These are phyloP conservation scores for Echium plantagineum DNA, from an alignment of 257 asterid species.

Conservation along the genomic window DNA sequence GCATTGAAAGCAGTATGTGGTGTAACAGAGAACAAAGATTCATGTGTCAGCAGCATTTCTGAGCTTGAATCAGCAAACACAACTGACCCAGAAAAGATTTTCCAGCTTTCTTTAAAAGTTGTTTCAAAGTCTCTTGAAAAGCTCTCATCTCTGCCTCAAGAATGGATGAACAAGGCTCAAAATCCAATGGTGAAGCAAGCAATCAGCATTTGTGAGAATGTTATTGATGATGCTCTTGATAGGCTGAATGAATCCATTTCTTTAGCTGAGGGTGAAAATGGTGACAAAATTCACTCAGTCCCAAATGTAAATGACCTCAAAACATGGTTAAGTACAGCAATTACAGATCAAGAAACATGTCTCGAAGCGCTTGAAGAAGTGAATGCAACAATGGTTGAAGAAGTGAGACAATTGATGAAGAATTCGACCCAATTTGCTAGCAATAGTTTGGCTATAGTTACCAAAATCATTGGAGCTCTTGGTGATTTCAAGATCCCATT, in stretches of 20 bases:
- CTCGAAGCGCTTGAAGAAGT: slow-evolving; percentile 51
- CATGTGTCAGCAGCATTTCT: slow-evolving; percentile 37
- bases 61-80: slow-evolving; percentile 20
- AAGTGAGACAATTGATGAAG: slow-evolving; percentile 26
- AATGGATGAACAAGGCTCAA: slow-evolving; percentile 18
- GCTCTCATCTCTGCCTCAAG: slow-evolving; percentile 22
- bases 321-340: slow-evolving; percentile 62
- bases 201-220: slow-evolving; percentile 33
- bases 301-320: slow-evolving; percentile 27
- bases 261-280: slow-evolving; percentile 6
- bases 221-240: slow-evolving; percentile 53
- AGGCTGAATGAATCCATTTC: slow-evolving; percentile 40
- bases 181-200: slow-evolving; percentile 35
- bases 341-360: slow-evolving; percentile 70
- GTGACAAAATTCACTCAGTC: slow-evolving; percentile 7
- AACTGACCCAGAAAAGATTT: slow-evolving; percentile 48
- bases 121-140: slow-evolving; percentile 27
- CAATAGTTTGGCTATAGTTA: slow-evolving; percentile 66
- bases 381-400: slow-evolving; percentile 32
- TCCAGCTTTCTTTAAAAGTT: slow-evolving; percentile 35
- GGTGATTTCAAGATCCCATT: slow-evolving; percentile 31
- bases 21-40: slow-evolving; percentile 34
- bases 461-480: slow-evolving; percentile 34
- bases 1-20: slow-evolving; percentile 55
- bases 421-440: slow-evolving; percentile 51